phyloP scores from a whole-genome alignment of 2,329 filamentous ascomycete genomes.

The Cadophora malorum region DNA sequence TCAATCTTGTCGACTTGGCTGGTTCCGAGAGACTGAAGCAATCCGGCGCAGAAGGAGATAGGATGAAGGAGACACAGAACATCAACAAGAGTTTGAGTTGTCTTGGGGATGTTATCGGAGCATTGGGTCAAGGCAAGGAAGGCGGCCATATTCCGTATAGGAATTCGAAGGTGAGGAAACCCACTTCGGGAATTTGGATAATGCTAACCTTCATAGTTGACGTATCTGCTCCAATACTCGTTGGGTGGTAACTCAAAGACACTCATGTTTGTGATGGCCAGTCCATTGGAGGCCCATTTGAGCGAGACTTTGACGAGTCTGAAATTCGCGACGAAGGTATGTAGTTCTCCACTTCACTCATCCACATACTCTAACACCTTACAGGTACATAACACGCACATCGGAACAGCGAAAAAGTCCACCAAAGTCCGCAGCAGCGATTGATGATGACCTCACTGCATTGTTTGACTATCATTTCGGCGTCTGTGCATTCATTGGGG shows the following conservation, averaged over 20 bases:
- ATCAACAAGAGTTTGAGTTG: constrained; percentile 96
- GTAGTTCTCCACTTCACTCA: too few species aligned
- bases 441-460: constrained; percentile 11
- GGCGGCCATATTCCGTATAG: constrained; percentile 87
- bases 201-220: constrained; percentile 61
- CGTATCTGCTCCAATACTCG: constrained; percentile 92
- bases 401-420: constrained; percentile 83
- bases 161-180: constrained; percentile 80
- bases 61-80: constrained; percentile 92
- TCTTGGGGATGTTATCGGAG: constrained; percentile 92
- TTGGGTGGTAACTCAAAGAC: constrained; percentile 96
- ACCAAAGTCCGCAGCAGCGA: constrained; percentile 57
- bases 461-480: constrained; percentile 31
- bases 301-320: constrained; percentile 94
- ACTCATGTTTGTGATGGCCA: constrained; percentile 99
- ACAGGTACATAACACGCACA: constrained; percentile 90
- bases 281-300: constrained; percentile 86
- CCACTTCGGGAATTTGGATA: background rate
- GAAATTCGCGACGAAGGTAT: constrained; percentile 92
- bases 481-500: constrained; percentile 25
- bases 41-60: constrained; percentile 83
- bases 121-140: constrained; percentile 82
- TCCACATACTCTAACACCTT: too few species aligned
- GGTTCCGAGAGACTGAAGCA: constrained; percentile 91
- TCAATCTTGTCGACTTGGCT: constrained; percentile 95